Base-by-base conservation (phyloP, 371 early-diverging fungal genomes). In the Nematocida ausubeli region DNA sequence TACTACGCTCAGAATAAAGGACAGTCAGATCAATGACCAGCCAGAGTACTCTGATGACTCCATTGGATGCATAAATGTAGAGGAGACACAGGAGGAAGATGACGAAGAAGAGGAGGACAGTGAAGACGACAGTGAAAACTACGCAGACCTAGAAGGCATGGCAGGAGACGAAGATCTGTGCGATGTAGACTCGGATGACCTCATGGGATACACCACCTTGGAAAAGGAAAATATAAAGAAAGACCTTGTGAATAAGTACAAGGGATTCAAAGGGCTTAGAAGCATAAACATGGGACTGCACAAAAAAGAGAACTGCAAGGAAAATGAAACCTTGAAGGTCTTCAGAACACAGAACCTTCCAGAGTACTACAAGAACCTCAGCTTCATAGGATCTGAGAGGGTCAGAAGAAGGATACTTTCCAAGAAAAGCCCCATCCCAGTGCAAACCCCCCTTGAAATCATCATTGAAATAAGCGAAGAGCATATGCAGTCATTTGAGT, bases 211-310 rank as follows among this genome's bases (percentile, higher is more conserved):
- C 79, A 49, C 57, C 68, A 12, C 84, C 70, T 51, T 84, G 82
- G 72, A 32, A 24, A 57, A 57, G 64, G 28, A 80, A 81, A 67
- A 69, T 47, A 64, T 79, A 72, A 68, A 83, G 81, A 40, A 81
- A 62, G 70, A 81, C 63, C 68, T 55, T 75, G 40, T n/a, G 64
- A 22, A 84, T 69, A 44, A 81, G 78, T 70, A 69, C 65, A 30
- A 69, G 50, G 65, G 60, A 6, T 52, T 65, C 79, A 64, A 69
- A 80, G 47, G 70, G 30, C 42, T 80, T 82, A 71, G 32, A 70
- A 78, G 30, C 54, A 83, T 73, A 70, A 85, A 84, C 65, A 50
- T 85, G 44, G 66, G 78, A 47, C 79, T 81, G 75, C 78, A 81
- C 68, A 71, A 80, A 58, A 70, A 83, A 49, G 63, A 55, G 22